These are phyloP conservation scores for Xylariaceae sp. DNA, from an alignment of 2,329 filamentous ascomycete genomes.

Conservation along the genomic window DNA sequence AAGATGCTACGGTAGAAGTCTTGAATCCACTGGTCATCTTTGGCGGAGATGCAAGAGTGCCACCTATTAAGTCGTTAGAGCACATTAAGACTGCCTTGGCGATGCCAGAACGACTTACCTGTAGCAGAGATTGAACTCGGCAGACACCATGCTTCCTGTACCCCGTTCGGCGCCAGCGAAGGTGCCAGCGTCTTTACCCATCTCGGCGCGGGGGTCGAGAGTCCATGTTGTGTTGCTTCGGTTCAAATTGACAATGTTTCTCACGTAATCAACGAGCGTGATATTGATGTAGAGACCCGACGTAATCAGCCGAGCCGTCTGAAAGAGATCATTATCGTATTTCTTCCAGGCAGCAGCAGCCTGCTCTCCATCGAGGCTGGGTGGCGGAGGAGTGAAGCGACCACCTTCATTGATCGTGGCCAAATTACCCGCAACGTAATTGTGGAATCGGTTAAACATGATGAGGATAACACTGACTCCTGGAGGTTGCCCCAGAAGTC, in stretches of 20 bases:
- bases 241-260: constrained; percentile 77
- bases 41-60: constrained; percentile 78
- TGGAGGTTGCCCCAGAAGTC: constrained; percentile 73
- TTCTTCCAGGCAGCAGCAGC: constrained; percentile 64
- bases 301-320: constrained; percentile 77
- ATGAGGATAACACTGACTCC: constrained; percentile 74
- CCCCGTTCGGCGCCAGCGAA: constrained; percentile 69
- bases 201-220: constrained; percentile 75
- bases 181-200: constrained; percentile 60
- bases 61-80: constrained; percentile 42
- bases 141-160: constrained; percentile 81
- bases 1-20: constrained; percentile 69
- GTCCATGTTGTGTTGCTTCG: constrained; percentile 79
- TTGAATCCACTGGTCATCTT: constrained; percentile 82
- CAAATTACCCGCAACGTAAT: constrained; percentile 79
- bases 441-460: constrained; percentile 88
- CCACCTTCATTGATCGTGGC: constrained; percentile 85
- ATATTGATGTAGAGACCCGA: constrained; percentile 81
- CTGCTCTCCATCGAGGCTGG: constrained; percentile 55
- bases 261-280: constrained; percentile 77
- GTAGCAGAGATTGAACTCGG: constrained; percentile 89
- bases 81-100: neutral
- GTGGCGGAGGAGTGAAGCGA: constrained; percentile 72
- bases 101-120: constrained; percentile 52
- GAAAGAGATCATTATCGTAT: constrained; percentile 79